Evolutionary conservation across 2,329 filamentous ascomycete species (phyloP), one percentile per base, ranked within the genome.

Genomic region (Penicillium janthinellum): DNA sequence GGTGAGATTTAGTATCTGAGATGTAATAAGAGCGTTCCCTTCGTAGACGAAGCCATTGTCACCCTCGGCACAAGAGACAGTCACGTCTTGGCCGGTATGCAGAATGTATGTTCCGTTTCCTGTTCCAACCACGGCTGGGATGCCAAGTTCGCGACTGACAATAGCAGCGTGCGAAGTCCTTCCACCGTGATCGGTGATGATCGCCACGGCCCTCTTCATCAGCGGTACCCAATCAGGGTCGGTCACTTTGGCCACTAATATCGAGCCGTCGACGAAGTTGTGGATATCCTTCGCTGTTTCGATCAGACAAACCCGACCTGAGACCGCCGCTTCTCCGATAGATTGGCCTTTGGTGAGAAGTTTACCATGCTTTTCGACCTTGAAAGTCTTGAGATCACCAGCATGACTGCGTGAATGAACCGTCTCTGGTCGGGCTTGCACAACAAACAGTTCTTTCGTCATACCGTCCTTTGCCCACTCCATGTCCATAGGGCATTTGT

Each of bases 151-250:
- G 4, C 75, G 75, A 63, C 76, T 78, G 51, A 78, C 74, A 42
- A 78, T 77, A n/a, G 76, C 75, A 14, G 75, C 76, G 57, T 78
- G 76, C 4, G 75, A 78, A 5, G 75, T 77, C 15, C 63, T 62
- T 1, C 66, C 64, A 15, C 63, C 63, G 15, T 68, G 65, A 52
- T 78, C 74, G 0, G 75, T 75, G 62, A 77, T 64, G 39, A 78
- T 75, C 22, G 73, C 75, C 1, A 67, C 68, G 0, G 75, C 74
- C 2, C 68, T 69, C 64, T 75, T 76, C 75, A 78, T 78, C 10
- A 77, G 65, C 6, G 75, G 75, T 28, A 75, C 71, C 75, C 75
- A 77, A 58, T 77, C 75, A 7, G 74, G 75, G 41, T 77, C 75
- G 1, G 75, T 78, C 11, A 69, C 57, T n/a, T 63, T 62, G 0